phyloP scores from a whole-genome alignment of 2,329 filamentous ascomycete genomes.

The Alternaria alternata region DNA sequence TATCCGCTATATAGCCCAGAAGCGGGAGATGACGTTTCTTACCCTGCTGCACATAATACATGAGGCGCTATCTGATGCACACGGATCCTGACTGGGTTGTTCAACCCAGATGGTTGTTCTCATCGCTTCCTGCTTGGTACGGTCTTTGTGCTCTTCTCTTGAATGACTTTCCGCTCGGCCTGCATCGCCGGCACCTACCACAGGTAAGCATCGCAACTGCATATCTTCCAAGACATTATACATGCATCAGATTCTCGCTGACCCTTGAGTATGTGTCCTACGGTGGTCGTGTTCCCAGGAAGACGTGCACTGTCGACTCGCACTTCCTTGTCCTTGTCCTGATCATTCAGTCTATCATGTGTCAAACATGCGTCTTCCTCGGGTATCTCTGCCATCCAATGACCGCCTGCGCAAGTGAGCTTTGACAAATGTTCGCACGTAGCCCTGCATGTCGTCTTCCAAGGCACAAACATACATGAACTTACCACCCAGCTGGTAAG shows the following conservation, averaged over 20 bases:
- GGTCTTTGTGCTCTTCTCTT: not conserved
- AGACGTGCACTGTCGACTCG: not conserved
- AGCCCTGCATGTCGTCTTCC: not conserved
- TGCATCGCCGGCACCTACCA: not conserved
- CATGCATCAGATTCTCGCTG: not conserved
- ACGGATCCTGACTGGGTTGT: not conserved
- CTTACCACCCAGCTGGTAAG: not conserved
- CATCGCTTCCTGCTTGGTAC: not conserved
- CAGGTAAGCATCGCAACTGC: not conserved
- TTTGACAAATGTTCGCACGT: not conserved
- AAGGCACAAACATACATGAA: not conserved
- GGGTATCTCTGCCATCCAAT: not conserved
- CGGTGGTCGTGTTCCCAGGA: not conserved
- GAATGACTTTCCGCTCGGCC: not conserved
- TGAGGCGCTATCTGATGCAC: not conserved
- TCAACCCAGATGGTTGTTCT: not conserved
- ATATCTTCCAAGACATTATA: not conserved
- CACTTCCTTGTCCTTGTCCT: not conserved
- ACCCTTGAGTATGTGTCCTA: not conserved
- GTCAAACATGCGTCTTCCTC: not conserved
- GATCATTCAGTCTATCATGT: not conserved
- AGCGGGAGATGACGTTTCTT: constrained; percentile 12
- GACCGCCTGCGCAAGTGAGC: not conserved
- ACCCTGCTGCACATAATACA: constrained; percentile 9
- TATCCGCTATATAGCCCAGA: not conserved